Conservation (phyloP, 83 land plant species). For the Thuja plicata region DNA sequence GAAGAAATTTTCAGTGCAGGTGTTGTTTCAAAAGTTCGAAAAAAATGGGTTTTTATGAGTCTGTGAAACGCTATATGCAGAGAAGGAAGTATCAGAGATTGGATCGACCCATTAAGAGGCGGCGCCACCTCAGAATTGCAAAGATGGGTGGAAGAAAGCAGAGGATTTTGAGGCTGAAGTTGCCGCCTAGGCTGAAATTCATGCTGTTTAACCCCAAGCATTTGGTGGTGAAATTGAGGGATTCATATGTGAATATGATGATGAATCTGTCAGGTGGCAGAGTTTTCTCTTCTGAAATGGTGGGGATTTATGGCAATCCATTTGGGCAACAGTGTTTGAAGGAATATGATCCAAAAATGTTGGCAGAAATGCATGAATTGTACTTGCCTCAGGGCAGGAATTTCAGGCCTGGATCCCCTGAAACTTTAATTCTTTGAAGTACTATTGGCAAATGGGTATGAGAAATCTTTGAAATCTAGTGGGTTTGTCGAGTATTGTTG, state of each 20-base stretch:
- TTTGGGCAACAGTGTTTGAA: neutral
- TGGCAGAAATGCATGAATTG: neutral
- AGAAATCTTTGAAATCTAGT: too few relatives aligned
- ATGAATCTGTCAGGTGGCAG: neutral
- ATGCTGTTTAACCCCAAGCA: neutral
- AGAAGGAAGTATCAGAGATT: neutral
- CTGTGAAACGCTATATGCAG: neutral
- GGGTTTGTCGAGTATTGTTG: too few relatives aligned
- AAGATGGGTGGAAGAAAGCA: slow-evolving; percentile 1
- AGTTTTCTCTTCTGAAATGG: neutral
- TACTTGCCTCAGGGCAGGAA: neutral
- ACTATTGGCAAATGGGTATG: too few relatives aligned
- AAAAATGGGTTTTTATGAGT: neutral
- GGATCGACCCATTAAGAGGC: neutral
- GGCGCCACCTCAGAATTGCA: neutral
- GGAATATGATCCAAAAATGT: neutral
- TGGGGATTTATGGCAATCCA: neutral
- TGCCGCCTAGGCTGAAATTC: neutral
- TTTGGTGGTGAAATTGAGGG: slow-evolving; percentile 13
- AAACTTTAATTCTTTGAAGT: neutral
- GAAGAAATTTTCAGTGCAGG: too few relatives aligned
- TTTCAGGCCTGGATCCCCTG: neutral
- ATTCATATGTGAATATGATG: slow-evolving; percentile 26
- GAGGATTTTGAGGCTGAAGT: slow-evolving; percentile 14
- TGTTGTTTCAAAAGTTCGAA: too few relatives aligned